These are phyloP conservation scores for Apiospora rasikravindrae DNA, from an alignment of 2,329 filamentous ascomycete species.

Conservation along the genomic window DNA sequence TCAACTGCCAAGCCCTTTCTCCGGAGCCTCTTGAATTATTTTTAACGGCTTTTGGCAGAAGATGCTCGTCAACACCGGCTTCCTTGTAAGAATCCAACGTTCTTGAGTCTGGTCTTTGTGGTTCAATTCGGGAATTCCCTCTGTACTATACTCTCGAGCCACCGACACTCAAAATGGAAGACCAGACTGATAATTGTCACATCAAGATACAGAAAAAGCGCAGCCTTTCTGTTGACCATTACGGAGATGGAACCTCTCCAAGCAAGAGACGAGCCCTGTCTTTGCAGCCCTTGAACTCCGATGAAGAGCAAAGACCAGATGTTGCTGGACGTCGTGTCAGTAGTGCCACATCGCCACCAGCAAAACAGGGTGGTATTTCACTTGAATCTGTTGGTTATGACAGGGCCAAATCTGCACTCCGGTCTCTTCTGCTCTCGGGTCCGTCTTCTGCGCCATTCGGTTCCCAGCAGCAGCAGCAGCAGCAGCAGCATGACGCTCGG, in stretches of 20 bases:
- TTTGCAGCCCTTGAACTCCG: too few relatives aligned
- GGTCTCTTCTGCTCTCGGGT: neutral
- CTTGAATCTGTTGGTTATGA: neutral
- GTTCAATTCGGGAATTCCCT: too few relatives aligned
- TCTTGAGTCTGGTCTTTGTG: neutral
- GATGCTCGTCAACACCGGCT: neutral
- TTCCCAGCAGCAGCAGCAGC: too few relatives aligned
- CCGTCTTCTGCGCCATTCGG: too few relatives aligned
- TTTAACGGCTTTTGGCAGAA: neutral
- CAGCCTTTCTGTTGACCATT: neutral
- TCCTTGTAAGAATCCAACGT: neutral
- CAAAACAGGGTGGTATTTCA: too few relatives aligned
- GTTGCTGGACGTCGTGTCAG: neutral
- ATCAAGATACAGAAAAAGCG: neutral
- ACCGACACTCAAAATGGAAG: neutral
- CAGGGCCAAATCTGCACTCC: neutral
- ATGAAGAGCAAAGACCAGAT: neutral
- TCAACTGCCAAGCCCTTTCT: neutral
- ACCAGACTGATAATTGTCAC: neutral
- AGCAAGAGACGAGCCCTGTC: neutral
- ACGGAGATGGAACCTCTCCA: neutral
- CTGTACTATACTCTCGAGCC: neutral
- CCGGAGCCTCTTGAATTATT: neutral
- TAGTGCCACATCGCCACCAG: neutral
- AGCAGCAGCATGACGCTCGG: too few relatives aligned